Percentiles rank a stretch among this genome's conserved stretches.
These are phyloP conservation scores for Poronia punctata DNA, from an alignment of 495 filamentous ascomycete genomes.

Conservation along the genomic window DNA sequence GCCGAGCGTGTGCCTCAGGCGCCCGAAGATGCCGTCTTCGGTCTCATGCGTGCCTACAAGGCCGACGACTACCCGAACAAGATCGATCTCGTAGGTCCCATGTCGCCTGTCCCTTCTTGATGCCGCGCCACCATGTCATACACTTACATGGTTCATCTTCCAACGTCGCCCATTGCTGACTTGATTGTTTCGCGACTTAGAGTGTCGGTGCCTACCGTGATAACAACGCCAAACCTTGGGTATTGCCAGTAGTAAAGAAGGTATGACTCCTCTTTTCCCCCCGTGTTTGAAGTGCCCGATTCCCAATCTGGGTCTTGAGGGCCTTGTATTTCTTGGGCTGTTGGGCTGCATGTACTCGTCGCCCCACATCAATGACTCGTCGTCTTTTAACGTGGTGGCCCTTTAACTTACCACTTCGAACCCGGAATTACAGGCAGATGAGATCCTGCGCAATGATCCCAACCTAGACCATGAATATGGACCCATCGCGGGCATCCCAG, in stretches of 20 bases:
- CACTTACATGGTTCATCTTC: too few relatives aligned
- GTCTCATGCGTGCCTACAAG: slow-evolving; percentile 80
- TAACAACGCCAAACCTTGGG: slow-evolving; percentile 95
- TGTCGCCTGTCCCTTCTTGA: not conserved
- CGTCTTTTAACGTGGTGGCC: too few relatives aligned
- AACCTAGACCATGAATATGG: slow-evolving; percentile 96
- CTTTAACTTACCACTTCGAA: slow-evolving; percentile 15
- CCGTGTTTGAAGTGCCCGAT: not conserved
- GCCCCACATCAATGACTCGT: not conserved
- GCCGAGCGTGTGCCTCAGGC: slow-evolving; percentile 77
- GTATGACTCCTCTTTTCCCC: slow-evolving; percentile 46
- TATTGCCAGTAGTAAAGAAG: slow-evolving; percentile 93
- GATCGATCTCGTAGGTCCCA: slow-evolving; percentile 62
- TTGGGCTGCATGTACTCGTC: slow-evolving; percentile 1
- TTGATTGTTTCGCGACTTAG: slow-evolving; percentile 18
- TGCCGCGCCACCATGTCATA: not conserved
- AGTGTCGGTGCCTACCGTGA: slow-evolving; percentile 96
- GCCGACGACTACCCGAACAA: slow-evolving; percentile 80
- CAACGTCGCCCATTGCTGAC: slow-evolving; percentile 14
- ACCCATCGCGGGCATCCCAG: slow-evolving; percentile 81
- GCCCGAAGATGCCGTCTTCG: slow-evolving; percentile 93
- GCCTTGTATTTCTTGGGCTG: not conserved
- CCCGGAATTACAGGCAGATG: slow-evolving; percentile 68
- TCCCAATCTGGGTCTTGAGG: not conserved
- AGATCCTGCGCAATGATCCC: slow-evolving; percentile 78